Evolutionary conservation across 2,329 filamentous ascomycete species (phyloP).

Genomic region (Sporothrix pseudoabietina): DNA sequence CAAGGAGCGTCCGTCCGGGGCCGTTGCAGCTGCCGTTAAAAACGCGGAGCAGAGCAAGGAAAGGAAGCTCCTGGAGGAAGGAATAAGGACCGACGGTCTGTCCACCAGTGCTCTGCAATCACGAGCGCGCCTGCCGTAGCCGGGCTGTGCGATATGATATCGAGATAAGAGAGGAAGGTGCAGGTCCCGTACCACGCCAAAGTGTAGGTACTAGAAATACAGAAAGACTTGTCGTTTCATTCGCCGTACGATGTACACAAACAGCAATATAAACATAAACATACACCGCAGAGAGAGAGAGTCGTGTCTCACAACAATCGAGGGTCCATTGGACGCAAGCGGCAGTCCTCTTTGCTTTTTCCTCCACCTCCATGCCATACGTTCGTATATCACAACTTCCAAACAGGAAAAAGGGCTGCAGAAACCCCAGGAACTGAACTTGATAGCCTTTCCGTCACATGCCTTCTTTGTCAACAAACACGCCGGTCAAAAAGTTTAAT

Average conservation of each 20-base stretch:
- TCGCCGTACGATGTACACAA: not conserved
- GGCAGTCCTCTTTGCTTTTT: not conserved
- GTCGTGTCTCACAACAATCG: not conserved
- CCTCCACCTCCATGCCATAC: not conserved
- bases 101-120: not conserved
- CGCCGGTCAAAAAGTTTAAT: not conserved
- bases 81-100: not conserved
- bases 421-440: not conserved
- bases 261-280: not conserved
- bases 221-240: not conserved
- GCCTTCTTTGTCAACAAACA: not conserved
- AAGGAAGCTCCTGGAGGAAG: not conserved
- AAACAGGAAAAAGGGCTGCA: not conserved
- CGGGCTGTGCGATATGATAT: not conserved
- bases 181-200: constrained; percentile 4
- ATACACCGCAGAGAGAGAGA: not conserved
- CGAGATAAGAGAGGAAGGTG: not conserved
- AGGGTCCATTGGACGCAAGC: constrained; percentile 10
- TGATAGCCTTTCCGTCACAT: not conserved
- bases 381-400: too few species aligned
- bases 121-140: not conserved
- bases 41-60: not conserved
- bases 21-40: constrained; percentile 1
- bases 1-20: not conserved
- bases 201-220: not conserved